Evolutionary conservation across 164 flowering plant species (phyloP), one percentile per base, ranked within the genome.

Genomic region (Taxillus chinensis): DNA sequence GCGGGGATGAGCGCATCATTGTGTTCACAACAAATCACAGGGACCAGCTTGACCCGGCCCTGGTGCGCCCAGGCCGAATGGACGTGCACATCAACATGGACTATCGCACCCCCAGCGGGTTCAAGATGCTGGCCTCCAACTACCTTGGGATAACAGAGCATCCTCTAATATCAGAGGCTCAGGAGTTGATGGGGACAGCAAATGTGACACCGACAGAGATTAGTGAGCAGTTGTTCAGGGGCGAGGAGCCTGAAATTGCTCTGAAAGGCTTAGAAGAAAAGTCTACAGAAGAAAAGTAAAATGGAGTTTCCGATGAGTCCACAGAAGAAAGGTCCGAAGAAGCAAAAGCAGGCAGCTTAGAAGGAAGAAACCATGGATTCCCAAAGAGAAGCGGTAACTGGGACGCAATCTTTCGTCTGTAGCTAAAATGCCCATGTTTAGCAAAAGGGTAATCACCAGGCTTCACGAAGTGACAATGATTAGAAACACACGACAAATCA

Each of bases 1-100:
- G 80, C 45, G 80, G 79, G 3, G 80, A 80, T n/a, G 81, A 78
- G 60, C 54, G 77, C 41, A 77, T 81, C 48, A 64, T 81, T 17
- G 71, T 77, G 60, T 77, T 81, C 57, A 79, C 85, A 0, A 79
- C 85, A 8, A 79, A 81, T 39, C 67, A 71, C 73, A 77, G 71
- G 64, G 76, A 73, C 65, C 65, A 62, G 3, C 68, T 79, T n/a
- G 85, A 79, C 54, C 79, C 81, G 5, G 85, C 78, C 15, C 27
- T 79, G 61, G 57, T 81, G 41, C 57, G 82, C 41, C 85, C 82
- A 2, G 82, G 85, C 1, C 76, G 81, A 5, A 81, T 79, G 83
- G 85, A 79, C 60, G n/a, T 81, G 46, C 81, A 79, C 41, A 4
- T 81, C 9, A 71, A 79, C 62, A 75, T 81, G 83, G 75, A 82